These are phyloP conservation scores for Metarhizium guizhouense DNA, from an alignment of 2,329 filamentous ascomycete species.

Conservation along the genomic window DNA sequence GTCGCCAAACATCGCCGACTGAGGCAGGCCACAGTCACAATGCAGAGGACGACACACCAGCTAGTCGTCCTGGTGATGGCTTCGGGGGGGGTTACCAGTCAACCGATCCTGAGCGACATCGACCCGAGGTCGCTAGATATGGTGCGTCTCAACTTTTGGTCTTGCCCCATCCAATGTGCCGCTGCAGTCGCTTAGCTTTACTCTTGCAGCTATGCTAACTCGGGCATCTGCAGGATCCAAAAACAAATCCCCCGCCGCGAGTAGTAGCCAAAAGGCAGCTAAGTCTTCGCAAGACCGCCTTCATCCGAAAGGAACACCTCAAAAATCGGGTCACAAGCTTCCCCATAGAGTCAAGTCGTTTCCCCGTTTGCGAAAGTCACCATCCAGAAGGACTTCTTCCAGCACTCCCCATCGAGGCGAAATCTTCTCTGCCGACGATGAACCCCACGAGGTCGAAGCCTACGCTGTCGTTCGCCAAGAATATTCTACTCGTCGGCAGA, in stretches of 20 bases:
- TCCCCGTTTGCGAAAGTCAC: constrained; percentile 58
- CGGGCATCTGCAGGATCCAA: constrained; percentile 9
- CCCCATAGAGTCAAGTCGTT: constrained; percentile 39
- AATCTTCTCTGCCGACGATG: constrained; percentile 87
- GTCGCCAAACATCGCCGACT: constrained; percentile 36
- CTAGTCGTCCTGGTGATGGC: constrained; percentile 31
- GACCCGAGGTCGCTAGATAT: constrained; percentile 42
- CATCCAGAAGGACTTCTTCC: constrained; percentile 64
- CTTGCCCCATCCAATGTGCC: neutral
- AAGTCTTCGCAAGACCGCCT: constrained; percentile 29
- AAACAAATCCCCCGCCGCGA: constrained; percentile 9
- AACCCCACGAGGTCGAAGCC: constrained; percentile 67
- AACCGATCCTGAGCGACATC: constrained; percentile 50
- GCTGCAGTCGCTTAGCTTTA: neutral
- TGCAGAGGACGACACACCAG: constrained; percentile 25
- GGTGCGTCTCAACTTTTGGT: constrained; percentile 30
- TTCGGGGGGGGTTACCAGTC: constrained; percentile 48
- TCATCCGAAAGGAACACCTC: constrained; percentile 22
- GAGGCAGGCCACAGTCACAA: constrained; percentile 33
- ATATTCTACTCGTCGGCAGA: constrained; percentile 24
- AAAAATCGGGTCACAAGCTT: constrained; percentile 30
- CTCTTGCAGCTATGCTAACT: neutral
- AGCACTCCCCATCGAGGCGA: constrained; percentile 73
- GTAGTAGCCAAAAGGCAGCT: constrained; percentile 22
- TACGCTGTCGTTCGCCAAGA: constrained; percentile 37